A percentile compares a stretch with the other conserved stretches of the same genome.
phyloP scores from a whole-genome alignment of 2,329 filamentous ascomycete species.

The Penicillium sp. region DNA sequence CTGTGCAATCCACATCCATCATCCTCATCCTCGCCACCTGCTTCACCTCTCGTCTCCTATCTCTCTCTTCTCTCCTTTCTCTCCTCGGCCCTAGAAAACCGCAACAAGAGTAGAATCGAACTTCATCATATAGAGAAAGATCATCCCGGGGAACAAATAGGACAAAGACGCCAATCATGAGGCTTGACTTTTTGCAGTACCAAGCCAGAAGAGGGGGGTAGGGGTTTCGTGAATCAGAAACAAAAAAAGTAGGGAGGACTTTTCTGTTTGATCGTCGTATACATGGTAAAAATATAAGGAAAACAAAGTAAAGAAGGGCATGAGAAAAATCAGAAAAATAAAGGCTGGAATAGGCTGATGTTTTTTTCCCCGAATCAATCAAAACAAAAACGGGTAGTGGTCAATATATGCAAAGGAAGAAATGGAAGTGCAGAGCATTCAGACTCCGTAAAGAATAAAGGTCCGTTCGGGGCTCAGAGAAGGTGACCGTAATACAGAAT shows the following conservation, averaged over 20 bases:
- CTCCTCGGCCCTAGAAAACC: conserved; percentile 37
- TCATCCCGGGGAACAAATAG: conserved; percentile 41
- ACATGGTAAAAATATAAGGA: conserved; percentile 41
- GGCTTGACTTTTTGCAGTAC: conserved; percentile 35
- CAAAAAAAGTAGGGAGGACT: conserved; percentile 15
- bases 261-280: conserved; percentile 48
- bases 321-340: conserved; percentile 32
- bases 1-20: conserved; percentile 29
- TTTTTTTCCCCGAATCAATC: conserved; percentile 1
- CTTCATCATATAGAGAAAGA: conserved; percentile 38
- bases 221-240: conserved; percentile 43
- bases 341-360: conserved; percentile 4
- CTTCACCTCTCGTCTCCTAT: conserved; percentile 19
- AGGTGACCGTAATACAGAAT: conserved; percentile 37
- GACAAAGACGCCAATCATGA: conserved; percentile 47
- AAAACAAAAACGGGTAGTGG: conserved; percentile 21
- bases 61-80: conserved; percentile 22
- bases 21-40: conserved; percentile 25
- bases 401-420: conserved; percentile 48
- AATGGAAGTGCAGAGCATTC: conserved; percentile 27
- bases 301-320: conserved; percentile 17
- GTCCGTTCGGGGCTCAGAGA: conserved; percentile 29
- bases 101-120: conserved; percentile 28
- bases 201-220: conserved; percentile 33
- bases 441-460: conserved; percentile 27